Percentiles rank a stretch among this genome's conserved stretches.
Conservation (phyloP, 1,139 yeast species). For the Blastobotrys aristatus region DNA sequence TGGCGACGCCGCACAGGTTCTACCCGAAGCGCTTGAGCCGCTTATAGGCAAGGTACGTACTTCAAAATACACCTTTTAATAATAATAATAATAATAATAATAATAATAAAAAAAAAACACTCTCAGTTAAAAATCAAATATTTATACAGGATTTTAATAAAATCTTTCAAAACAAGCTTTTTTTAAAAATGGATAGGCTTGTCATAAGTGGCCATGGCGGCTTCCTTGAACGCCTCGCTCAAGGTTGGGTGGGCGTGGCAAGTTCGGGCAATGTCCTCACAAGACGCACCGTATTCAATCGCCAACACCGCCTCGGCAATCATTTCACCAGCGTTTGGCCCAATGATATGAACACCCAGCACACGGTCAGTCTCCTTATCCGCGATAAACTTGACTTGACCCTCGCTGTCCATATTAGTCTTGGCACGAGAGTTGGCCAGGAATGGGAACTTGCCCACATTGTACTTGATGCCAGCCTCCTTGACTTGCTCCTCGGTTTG, state of each 20-base stretch:
- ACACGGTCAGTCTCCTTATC: constrained; percentile 97
- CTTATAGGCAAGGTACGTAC: constrained; percentile 28
- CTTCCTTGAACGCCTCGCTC: constrained; percentile 98
- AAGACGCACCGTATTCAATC: constrained; percentile 96
- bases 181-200: constrained; percentile 77
- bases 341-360: constrained; percentile 94
- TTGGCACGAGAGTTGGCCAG: constrained; percentile 99
- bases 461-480: constrained; percentile 87
- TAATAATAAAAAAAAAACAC: background rate
- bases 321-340: constrained; percentile 99
- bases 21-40: constrained; percentile 62
- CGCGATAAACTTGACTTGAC: constrained; percentile 91
- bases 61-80: constrained; percentile 6
- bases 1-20: constrained; percentile 73
- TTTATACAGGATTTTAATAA: background rate
- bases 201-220: constrained; percentile 87
- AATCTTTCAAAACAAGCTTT: background rate
- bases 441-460: constrained; percentile 97
- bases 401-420: constrained; percentile 95
- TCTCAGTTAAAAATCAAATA: background rate
- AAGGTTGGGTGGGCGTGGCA: constrained; percentile 99
- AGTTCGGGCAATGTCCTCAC: constrained; percentile 95
- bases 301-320: constrained; percentile 98
- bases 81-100: too few relatives aligned
- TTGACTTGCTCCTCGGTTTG: constrained; percentile 93